Conservation (phyloP, 2,329 filamentous ascomycete species). For the Aureobasidium melanogenum region DNA sequence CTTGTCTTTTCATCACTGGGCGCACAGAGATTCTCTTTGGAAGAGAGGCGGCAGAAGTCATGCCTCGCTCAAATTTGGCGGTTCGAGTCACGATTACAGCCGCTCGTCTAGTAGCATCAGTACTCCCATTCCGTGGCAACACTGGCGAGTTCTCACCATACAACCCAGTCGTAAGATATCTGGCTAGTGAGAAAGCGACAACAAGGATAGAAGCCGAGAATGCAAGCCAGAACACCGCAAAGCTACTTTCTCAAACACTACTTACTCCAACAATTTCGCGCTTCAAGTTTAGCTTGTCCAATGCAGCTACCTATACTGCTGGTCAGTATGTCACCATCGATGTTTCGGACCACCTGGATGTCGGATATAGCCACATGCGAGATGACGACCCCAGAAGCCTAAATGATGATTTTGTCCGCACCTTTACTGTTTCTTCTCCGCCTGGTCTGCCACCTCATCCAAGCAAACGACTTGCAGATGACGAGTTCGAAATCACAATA, state of each 20-base stretch:
- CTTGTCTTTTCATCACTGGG: slow-evolving; percentile 69
- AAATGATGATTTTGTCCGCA: slow-evolving; percentile 78
- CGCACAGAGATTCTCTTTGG: slow-evolving; percentile 57
- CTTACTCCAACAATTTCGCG: slow-evolving; percentile 60
- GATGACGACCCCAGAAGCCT: slow-evolving; percentile 69
- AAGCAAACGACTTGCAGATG: slow-evolving; percentile 18
- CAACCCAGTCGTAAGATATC: slow-evolving; percentile 62
- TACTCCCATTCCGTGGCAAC: slow-evolving; percentile 59
- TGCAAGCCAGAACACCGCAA: slow-evolving; percentile 36
- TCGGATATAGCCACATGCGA: slow-evolving; percentile 75
- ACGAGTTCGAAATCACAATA: slow-evolving; percentile 63
- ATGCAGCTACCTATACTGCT: slow-evolving; percentile 45
- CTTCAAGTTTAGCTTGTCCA: slow-evolving; percentile 48
- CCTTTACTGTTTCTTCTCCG: slow-evolving; percentile 67
- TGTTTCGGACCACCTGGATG: slow-evolving; percentile 59
- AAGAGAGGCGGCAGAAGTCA: slow-evolving; percentile 49
- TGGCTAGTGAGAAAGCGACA: slow-evolving; percentile 48
- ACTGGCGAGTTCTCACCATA: slow-evolving; percentile 61
- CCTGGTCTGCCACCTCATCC: slow-evolving; percentile 31
- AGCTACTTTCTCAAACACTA: slow-evolving; percentile 47
- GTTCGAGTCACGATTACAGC: slow-evolving; percentile 57
- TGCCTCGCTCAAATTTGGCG: slow-evolving; percentile 64
- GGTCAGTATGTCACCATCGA: slow-evolving; percentile 74
- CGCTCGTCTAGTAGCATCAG: slow-evolving; percentile 53
- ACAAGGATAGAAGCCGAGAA: slow-evolving; percentile 15